A percentile compares a stretch with the other conserved stretches of the same genome.
Conservation (phyloP, 768 basidiomycete genomes). For the Saitozyma podzolica region DNA sequence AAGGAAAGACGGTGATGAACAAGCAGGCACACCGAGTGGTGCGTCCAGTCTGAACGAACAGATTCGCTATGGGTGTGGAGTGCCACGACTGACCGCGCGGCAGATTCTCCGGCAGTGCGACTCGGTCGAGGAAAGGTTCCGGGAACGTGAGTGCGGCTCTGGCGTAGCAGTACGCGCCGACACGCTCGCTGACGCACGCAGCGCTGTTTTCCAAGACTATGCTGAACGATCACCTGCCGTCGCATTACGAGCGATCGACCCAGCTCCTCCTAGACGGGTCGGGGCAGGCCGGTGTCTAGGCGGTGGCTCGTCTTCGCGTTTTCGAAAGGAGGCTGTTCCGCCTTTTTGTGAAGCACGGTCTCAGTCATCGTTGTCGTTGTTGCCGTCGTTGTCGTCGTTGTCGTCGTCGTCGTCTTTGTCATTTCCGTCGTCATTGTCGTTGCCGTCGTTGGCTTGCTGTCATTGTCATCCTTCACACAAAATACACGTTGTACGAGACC, state of each 20-base stretch:
- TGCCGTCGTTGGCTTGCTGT: too few relatives aligned
- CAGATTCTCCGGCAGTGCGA: constrained; percentile 35
- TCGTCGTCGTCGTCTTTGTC: too few relatives aligned
- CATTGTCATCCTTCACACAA: too few relatives aligned
- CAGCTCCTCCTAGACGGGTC: constrained; percentile 39
- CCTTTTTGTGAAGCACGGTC: too few relatives aligned
- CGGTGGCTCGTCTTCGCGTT: too few relatives aligned
- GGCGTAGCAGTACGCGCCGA: neutral
- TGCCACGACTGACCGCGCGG: neutral
- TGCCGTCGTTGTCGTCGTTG: too few relatives aligned
- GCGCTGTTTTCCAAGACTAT: constrained; percentile 45
- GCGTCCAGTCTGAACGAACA: constrained; percentile 3
- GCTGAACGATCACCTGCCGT: constrained; percentile 44
- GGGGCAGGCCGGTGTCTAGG: constrained; percentile 36
- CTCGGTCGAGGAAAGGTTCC: constrained; percentile 40
- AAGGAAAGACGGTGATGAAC: constrained; percentile 1
- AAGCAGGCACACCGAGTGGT: constrained; percentile 32
- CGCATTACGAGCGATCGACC: constrained; percentile 44
- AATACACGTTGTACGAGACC: too few relatives aligned
- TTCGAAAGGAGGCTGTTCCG: too few relatives aligned
- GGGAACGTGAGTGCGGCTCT: constrained; percentile 38
- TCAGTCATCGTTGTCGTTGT: too few relatives aligned
- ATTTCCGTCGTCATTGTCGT: too few relatives aligned
- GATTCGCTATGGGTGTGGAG: neutral
- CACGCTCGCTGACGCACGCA: constrained; percentile 7